Evolutionary conservation across 148 eudicot genomes (phyloP).

Genomic region (Arbutus unedo): DNA sequence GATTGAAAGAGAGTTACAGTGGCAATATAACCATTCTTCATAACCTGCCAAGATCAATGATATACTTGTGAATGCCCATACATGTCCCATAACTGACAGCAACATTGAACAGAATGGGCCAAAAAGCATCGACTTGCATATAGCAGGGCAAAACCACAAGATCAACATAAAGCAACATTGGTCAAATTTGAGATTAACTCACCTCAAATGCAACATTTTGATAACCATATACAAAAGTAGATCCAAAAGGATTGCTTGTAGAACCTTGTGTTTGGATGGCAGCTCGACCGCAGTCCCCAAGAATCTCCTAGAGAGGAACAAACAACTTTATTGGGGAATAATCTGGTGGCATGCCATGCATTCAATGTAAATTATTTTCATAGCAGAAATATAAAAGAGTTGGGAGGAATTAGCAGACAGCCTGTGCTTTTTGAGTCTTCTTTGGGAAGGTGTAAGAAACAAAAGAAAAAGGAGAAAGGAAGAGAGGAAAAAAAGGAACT

Average conservation of each 20-base stretch:
- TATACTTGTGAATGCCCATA: not conserved
- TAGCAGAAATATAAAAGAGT: not conserved
- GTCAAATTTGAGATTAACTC: conserved; percentile 15
- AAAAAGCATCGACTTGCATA: not conserved
- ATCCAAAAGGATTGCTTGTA: conserved; percentile 87
- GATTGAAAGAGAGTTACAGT: conserved; percentile 91
- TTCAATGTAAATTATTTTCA: too few species aligned
- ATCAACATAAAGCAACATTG: not conserved
- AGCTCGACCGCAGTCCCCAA: conserved; percentile 92
- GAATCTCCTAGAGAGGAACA: conserved; percentile 63
- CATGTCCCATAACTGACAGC: not conserved
- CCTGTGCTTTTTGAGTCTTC: too few species aligned
- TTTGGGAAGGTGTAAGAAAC: too few species aligned
- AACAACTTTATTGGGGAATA: not conserved
- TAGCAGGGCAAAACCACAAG: not conserved
- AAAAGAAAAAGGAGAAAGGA: too few species aligned
- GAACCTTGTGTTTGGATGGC: conserved; percentile 97
- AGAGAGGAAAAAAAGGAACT: too few species aligned
- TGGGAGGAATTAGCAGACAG: too few species aligned
- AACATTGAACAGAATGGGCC: not conserved
- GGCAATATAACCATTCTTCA: conserved; percentile 93
- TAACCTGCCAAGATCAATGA: conserved; percentile 51
- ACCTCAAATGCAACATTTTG: conserved; percentile 97
- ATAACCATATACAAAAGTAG: conserved; percentile 94
- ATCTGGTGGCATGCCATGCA: too few species aligned